Conservation (phyloP, 257 asterid species). For the Misopates orontium region DNA sequence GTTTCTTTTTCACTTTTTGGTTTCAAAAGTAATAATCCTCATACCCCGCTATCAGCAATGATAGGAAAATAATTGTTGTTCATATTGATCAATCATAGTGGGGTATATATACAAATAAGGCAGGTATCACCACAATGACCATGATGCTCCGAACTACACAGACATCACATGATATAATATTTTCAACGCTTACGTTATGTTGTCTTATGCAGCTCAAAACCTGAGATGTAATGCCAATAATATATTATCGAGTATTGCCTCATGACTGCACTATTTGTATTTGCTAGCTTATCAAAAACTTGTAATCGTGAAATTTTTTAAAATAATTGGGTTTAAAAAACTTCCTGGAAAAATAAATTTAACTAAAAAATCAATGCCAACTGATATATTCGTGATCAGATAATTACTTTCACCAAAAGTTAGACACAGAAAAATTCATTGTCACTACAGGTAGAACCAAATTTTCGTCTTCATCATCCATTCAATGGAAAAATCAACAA, state of each 20-base stretch:
- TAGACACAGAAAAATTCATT: neutral
- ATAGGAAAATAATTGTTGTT: too few relatives aligned
- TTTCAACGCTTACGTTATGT: neutral
- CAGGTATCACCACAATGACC: too few relatives aligned
- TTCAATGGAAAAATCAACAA: neutral
- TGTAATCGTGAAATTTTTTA: neutral
- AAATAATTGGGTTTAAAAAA: neutral
- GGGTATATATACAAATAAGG: too few relatives aligned
- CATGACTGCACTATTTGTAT: neutral
- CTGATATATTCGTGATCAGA: neutral
- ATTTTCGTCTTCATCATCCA: slow-evolving; percentile 13
- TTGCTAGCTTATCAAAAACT: slow-evolving; percentile 2
- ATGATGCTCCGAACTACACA: too few relatives aligned
- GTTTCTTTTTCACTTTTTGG: too few relatives aligned
- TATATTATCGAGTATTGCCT: neutral
- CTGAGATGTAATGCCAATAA: neutral
- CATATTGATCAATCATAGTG: too few relatives aligned
- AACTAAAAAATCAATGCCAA: neutral
- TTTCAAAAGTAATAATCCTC: too few relatives aligned
- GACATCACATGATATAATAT: too few relatives aligned
- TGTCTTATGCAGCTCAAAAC: neutral
- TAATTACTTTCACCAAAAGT: neutral
- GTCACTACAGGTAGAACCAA: neutral
- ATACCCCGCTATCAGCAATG: too few relatives aligned
- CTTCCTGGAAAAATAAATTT: neutral